Evolutionary conservation across 2,329 filamentous ascomycete genomes (phyloP).

Genomic region (Dactylellina leptospora): DNA sequence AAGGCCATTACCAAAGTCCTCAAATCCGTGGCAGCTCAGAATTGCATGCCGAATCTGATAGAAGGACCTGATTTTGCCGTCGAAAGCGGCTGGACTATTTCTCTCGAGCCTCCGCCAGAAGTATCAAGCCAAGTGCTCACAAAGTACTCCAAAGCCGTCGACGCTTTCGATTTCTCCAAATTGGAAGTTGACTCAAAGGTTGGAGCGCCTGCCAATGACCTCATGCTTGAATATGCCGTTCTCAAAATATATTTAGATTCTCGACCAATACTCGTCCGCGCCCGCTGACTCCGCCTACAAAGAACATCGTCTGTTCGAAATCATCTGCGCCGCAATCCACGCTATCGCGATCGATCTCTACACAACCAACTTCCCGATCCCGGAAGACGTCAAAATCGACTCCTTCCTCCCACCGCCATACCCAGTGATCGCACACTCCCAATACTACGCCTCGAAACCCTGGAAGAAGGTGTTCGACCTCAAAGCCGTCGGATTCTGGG

Average conservation of each 20-base stretch:
- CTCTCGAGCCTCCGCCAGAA: conserved; percentile 26
- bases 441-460: conserved; percentile 51
- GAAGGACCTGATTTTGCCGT: conserved; percentile 11
- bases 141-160: conserved; percentile 39
- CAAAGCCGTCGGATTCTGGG: conserved; percentile 47
- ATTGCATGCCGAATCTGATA: conserved; percentile 40
- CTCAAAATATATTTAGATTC: conserved; percentile 14
- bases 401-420: conserved; percentile 33
- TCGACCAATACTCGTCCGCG: conserved; percentile 40
- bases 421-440: conserved; percentile 39
- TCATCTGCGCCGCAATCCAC: conserved; percentile 31
- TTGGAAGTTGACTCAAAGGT: conserved; percentile 30
- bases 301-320: conserved; percentile 45
- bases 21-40: conserved; percentile 30
- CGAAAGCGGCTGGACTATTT: conserved; percentile 26
- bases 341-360: conserved; percentile 39
- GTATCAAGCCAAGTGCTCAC: conserved; percentile 2
- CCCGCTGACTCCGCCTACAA: conserved; percentile 27
- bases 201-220: background rate
- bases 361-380: conserved; percentile 10
- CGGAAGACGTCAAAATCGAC: conserved; percentile 16
- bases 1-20: conserved; percentile 29
- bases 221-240: background rate
- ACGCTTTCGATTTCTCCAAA: conserved; percentile 12
- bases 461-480: conserved; percentile 46